Conservation (phyloP, 1,139 yeast species). For the Taphrina betulina region DNA sequence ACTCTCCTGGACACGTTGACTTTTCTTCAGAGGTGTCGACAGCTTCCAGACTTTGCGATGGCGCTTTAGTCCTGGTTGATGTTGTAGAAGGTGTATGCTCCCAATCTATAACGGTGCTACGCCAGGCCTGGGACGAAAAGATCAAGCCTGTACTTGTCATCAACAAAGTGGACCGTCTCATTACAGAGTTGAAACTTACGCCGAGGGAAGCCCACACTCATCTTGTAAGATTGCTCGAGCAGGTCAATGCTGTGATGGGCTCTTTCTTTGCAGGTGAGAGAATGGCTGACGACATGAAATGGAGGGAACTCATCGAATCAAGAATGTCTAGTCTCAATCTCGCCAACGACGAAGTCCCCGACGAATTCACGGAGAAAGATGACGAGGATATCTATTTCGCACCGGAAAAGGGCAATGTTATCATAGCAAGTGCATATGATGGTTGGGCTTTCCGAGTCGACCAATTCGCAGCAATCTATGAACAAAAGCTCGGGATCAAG, state of each 20-base stretch:
- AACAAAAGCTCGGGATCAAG: conserved; percentile 79
- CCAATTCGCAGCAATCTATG: conserved; percentile 84
- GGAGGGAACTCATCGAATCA: conserved; percentile 58
- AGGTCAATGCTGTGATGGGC: conserved; percentile 92
- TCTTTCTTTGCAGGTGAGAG: conserved; percentile 90
- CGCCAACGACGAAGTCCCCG: conserved; percentile 47
- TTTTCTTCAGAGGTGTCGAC: conserved; percentile 95
- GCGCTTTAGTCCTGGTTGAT: conserved; percentile 91
- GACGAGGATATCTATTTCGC: conserved; percentile 85
- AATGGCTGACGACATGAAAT: conserved; percentile 74
- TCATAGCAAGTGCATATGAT: conserved; percentile 90
- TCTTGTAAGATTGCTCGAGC: conserved; percentile 74
- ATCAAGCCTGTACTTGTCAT: conserved; percentile 85
- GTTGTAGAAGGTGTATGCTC: conserved; percentile 96
- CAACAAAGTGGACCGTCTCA: conserved; percentile 85
- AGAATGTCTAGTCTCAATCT: conserved; percentile 3
- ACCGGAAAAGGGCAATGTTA: conserved; percentile 86
- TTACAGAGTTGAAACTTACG: conserved; percentile 75
- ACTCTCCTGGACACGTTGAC: conserved; percentile 98
- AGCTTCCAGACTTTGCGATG: conserved; percentile 93
- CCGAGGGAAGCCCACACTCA: conserved; percentile 86
- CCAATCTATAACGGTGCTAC: conserved; percentile 77
- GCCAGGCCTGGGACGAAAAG: conserved; percentile 95
- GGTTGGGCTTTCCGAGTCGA: conserved; percentile 97
- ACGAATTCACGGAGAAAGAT: conserved; percentile 68